phyloP scores from a whole-genome alignment of 345 rosid species.

The Boechera retrofracta region DNA sequence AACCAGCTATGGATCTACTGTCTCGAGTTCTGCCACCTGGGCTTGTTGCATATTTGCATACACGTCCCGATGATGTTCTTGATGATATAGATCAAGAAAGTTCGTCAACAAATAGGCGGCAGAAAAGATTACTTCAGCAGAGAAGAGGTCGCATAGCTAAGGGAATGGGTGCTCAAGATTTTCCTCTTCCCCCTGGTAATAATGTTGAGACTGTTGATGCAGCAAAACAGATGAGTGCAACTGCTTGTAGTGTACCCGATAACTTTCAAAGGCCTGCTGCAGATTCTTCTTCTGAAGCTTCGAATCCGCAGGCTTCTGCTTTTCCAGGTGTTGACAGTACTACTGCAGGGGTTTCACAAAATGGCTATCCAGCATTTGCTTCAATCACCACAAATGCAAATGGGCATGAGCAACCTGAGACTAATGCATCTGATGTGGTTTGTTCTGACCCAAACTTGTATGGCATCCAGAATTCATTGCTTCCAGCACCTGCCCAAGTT shows the following conservation, averaged over 20 bases:
- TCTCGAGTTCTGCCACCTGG: conserved; percentile 99
- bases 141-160: conserved; percentile 73
- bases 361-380: conserved; percentile 54
- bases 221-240: conserved; percentile 52
- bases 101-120: conserved; percentile 77
- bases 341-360: conserved; percentile 55
- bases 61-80: conserved; percentile 70
- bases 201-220: conserved; percentile 65
- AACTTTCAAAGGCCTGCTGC: conserved; percentile 53
- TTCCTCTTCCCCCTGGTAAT: conserved; percentile 52
- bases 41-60: conserved; percentile 97
- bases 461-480: conserved; percentile 59
- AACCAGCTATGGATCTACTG: conserved; percentile 85
- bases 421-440: conserved; percentile 53
- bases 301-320: conserved; percentile 51
- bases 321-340: conserved; percentile 51
- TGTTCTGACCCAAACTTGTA: conserved; percentile 54
- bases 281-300: conserved; percentile 60
- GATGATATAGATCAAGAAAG: conserved; percentile 78
- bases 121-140: conserved; percentile 84
- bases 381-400: conserved; percentile 51
- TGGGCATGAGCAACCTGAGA: conserved; percentile 55
- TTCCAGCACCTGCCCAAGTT: conserved; percentile 98
- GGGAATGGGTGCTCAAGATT: conserved; percentile 69
- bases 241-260: conserved; percentile 56